Evolutionary conservation across 192 early-diverging fungal genomes (phyloP).

Genomic region (Phycomyces nitens): DNA sequence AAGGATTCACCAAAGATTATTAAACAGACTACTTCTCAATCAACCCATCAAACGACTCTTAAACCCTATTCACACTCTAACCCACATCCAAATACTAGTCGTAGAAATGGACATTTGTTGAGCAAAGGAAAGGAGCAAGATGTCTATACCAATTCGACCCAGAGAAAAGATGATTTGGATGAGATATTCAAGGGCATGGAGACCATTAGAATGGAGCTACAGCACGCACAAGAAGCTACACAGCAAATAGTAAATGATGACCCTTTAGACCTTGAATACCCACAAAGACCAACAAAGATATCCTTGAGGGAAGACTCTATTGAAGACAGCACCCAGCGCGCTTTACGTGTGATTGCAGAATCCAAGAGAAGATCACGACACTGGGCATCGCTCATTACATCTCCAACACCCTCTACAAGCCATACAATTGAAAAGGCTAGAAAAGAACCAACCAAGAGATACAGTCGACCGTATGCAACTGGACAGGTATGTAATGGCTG

Average conservation of each 20-base stretch:
- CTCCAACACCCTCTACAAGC: neutral
- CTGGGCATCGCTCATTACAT: neutral
- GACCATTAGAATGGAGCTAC: neutral
- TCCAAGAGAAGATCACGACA: neutral
- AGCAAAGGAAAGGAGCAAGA: neutral
- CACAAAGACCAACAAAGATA: neutral
- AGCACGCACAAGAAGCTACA: neutral
- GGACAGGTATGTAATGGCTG: neutral
- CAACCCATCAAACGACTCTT: no score
- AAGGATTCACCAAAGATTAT: no score
- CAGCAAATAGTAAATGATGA: neutral
- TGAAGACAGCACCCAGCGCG: neutral
- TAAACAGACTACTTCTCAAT: no score
- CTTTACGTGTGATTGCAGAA: neutral
- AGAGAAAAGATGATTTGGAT: neutral
- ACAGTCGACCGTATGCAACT: neutral
- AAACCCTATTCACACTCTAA: neutral
- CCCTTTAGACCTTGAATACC: neutral
- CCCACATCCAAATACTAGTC: neutral
- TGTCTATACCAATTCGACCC: neutral
- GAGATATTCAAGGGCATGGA: neutral
- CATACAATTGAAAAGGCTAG: neutral
- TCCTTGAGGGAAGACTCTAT: neutral
- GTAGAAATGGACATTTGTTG: neutral
- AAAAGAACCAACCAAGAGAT: neutral